Percentiles rank a stretch among this genome's conserved stretches.
phyloP scores from a whole-genome alignment of 2,329 filamentous ascomycete species.

The Penicillium paneum region DNA sequence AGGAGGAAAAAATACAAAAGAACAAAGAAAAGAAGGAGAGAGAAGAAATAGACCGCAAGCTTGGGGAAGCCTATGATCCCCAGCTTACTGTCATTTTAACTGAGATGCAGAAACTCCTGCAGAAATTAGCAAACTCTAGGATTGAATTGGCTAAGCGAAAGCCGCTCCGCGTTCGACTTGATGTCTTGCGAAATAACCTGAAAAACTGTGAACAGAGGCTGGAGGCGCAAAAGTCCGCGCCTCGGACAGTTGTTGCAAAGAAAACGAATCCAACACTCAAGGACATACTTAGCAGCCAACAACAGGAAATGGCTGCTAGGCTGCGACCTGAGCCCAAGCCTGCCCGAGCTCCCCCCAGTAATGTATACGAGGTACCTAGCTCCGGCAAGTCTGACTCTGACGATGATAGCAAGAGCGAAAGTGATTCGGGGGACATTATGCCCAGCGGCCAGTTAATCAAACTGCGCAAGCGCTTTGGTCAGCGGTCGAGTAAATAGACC shows the following conservation, averaged over 20 bases:
- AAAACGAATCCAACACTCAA: background rate
- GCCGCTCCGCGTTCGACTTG: background rate
- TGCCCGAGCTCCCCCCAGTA: background rate
- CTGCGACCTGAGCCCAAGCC: background rate
- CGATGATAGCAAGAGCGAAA: background rate
- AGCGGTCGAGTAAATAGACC: background rate
- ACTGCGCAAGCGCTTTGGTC: background rate
- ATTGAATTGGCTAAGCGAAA: background rate
- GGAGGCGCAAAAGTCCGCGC: background rate
- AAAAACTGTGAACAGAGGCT: conserved; percentile 1
- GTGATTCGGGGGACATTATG: conserved; percentile 6
- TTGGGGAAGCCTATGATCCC: background rate
- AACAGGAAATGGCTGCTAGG: background rate
- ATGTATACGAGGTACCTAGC: conserved; percentile 5
- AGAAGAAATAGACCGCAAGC: background rate
- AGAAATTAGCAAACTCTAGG: background rate
- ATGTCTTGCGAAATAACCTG: background rate
- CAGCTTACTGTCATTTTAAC: background rate
- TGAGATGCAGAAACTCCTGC: background rate
- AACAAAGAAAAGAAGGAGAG: background rate
- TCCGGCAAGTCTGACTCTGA: background rate
- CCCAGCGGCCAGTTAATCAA: background rate
- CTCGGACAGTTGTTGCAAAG: background rate
- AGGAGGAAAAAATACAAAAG: background rate
- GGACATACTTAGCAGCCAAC: background rate